Percentiles rank a stretch among this genome's conserved stretches.
phyloP scores from a whole-genome alignment of 768 basidiomycete species.

The Filobasidium floriforme region DNA sequence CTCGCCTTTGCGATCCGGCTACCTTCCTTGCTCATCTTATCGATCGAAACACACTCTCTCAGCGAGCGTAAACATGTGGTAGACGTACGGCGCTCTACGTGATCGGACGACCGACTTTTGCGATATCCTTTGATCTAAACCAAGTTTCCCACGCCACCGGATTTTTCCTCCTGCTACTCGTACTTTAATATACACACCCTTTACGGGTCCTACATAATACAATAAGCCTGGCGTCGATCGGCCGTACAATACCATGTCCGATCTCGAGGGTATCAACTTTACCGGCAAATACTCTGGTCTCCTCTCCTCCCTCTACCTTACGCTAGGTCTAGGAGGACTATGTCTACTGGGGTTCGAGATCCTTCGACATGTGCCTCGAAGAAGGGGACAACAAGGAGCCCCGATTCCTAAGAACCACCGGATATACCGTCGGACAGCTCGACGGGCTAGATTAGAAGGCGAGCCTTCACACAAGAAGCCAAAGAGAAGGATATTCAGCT shows the following conservation, averaged over 20 bases:
- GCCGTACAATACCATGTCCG: conserved; percentile 31
- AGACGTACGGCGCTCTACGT: too few relatives aligned
- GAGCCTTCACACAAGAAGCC: conserved; percentile 9
- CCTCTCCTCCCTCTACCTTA: conserved; percentile 39
- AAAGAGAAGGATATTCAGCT: conserved; percentile 18
- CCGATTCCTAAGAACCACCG: background rate
- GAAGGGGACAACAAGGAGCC: conserved; percentile 33
- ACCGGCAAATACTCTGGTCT: conserved; percentile 42
- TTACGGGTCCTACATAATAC: too few relatives aligned
- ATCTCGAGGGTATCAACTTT: conserved; percentile 30
- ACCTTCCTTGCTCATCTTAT: too few relatives aligned
- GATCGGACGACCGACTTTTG: too few relatives aligned
- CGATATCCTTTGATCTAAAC: too few relatives aligned
- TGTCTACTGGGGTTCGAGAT: conserved; percentile 40
- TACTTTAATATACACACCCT: too few relatives aligned
- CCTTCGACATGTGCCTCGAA: conserved; percentile 35
- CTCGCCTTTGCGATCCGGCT: too few relatives aligned
- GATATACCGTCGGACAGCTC: background rate
- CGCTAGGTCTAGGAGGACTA: conserved; percentile 38
- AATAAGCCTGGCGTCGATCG: too few relatives aligned
- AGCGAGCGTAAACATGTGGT: too few relatives aligned
- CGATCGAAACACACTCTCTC: too few relatives aligned
- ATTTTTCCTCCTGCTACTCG: too few relatives aligned
- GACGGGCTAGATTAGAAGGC: background rate
- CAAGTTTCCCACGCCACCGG: too few relatives aligned